Evolutionary conservation across 2,329 filamentous ascomycete genomes (phyloP), one percentile per base, ranked within the genome.

Genomic region (Exophiala spinifera): DNA sequence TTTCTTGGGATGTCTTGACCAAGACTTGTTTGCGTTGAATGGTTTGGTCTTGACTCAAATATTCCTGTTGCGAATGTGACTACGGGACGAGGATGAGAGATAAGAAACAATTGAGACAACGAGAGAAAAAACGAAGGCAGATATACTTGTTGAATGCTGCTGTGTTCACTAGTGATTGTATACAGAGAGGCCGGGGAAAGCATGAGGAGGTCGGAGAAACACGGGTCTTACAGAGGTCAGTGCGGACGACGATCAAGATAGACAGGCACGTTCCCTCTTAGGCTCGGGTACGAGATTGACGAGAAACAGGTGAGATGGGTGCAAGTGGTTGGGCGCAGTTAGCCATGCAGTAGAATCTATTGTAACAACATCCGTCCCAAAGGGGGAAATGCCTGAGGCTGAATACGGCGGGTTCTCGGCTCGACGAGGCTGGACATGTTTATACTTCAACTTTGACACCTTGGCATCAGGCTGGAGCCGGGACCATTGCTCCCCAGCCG

Each of bases 101-200:
- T 53, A 48, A 31, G 56, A 48, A 56, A 51, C 19, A 40, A 53
- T 59, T 31, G 36, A 42, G 31, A 46, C 49, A 56, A 43, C 10
- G 46, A 56, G 33, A 25, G 34, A 37, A 52, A 62, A 56, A 43
- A 13, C 46, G 55, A 36, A 25, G 34, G 33, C 60, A 69, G 46
- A 70, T 44, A 21, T 50, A 63, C 31, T 50, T 40, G 25, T 48
- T 49, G 33, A 8, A 15, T 40, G 46, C 49, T 50, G 52, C 40
- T 59, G 49, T 51, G 46, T 51, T 51, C 46, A 59, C 49, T 59
- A 39, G 42, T 49, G 49, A 31, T 44, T 56, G 49, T 45, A 46
- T 47, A 39, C 17, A 46, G 53, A 46, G 50, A 49, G 37, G 46
- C 43, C 8, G 23, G 28, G 7, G 40, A 51, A 36, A 15, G 17